Base-by-base conservation (phyloP, 2,329 filamentous ascomycete species). In the Stagonosporopsis vannaccii region DNA sequence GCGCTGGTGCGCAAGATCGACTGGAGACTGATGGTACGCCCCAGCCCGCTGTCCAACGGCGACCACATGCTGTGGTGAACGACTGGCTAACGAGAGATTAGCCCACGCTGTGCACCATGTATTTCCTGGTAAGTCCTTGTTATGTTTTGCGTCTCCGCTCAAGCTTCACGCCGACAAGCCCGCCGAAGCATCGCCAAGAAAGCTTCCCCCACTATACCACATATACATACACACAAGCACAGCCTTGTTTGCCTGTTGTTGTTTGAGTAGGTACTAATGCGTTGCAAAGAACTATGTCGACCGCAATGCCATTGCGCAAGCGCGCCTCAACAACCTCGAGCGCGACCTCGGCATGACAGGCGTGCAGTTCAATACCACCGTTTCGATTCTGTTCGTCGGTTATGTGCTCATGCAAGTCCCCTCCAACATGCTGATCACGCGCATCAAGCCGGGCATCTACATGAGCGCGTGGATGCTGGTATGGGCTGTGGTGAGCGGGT, bases 251-350 rank as follows among this genome's bases (percentile, higher is more conserved):
- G n/a, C n/a, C n/a, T 3, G 2, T 8, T 23, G 19, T 13, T 32
- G 7, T 13, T 28, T 15, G 5, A 4, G 3, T 22, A 22, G 3
- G 30, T 48, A 32, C 47, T 56, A 11, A 56, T 37, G 4, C 1
- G 0, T 1, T 22, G 4, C 1, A 1, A n/a, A 56, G 53, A 77
- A 76, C 41, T 76, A 72, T 40, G 69, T 72, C 6, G 86, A 88
- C 65, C 80, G 86, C 20, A 87, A 87, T 70, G 87, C 88, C 68
- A 87, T 90, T 58, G 85, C 86, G 0, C 81, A 86, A 5, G 88
- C 87, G 0, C 81, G 84, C 7, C 77, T 90, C 48, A 85, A 86
- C 68, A 85, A 86, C 13, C 77, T 90, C 8, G 83, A 88, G 51
- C 74, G 78, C 0, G 87, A 89, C 47, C 55, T 70, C 22, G 68